Conservation (phyloP, 768 basidiomycete genomes). For the Lactarius vividus region DNA sequence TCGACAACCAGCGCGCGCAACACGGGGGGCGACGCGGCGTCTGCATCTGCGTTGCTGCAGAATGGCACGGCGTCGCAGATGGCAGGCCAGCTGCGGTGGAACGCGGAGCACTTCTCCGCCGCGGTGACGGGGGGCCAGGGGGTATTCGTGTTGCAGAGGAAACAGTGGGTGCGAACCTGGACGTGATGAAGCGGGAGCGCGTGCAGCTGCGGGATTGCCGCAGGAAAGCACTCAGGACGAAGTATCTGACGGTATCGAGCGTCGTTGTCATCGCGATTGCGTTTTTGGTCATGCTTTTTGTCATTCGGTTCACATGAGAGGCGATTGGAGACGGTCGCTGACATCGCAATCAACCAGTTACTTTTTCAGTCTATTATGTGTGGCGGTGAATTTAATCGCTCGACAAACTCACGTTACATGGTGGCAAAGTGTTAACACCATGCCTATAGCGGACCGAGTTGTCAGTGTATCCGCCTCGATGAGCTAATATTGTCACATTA, state of each 20-base stretch:
- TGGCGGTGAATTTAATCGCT: too few species aligned
- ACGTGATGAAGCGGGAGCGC: conserved; percentile 63
- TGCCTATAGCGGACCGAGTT: too few species aligned
- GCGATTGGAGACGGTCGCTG: too few species aligned
- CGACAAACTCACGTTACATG: too few species aligned
- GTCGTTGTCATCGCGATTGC: conserved; percentile 65
- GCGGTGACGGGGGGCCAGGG: conserved; percentile 71
- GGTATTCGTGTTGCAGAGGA: conserved; percentile 63
- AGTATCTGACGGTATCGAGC: conserved; percentile 49
- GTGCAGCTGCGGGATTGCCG: conserved; percentile 44
- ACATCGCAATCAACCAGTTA: too few species aligned
- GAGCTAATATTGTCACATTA: too few species aligned
- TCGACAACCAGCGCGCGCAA: background rate
- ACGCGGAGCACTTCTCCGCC: conserved; percentile 73
- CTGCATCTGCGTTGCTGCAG: conserved; percentile 44
- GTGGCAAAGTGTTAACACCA: too few species aligned
- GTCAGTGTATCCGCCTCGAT: too few species aligned
- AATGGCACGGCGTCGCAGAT: conserved; percentile 55
- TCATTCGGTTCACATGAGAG: conserved; percentile 62
- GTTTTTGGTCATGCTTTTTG: conserved; percentile 66
- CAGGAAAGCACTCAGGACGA: conserved; percentile 49
- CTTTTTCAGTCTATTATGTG: too few species aligned
- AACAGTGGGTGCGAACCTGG: conserved; percentile 72
- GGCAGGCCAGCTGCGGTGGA: conserved; percentile 83
- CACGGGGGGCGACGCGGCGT: conserved; percentile 29